Conservation (phyloP, 2,329 filamentous ascomycete genomes). For the Verticillium nubilum region DNA sequence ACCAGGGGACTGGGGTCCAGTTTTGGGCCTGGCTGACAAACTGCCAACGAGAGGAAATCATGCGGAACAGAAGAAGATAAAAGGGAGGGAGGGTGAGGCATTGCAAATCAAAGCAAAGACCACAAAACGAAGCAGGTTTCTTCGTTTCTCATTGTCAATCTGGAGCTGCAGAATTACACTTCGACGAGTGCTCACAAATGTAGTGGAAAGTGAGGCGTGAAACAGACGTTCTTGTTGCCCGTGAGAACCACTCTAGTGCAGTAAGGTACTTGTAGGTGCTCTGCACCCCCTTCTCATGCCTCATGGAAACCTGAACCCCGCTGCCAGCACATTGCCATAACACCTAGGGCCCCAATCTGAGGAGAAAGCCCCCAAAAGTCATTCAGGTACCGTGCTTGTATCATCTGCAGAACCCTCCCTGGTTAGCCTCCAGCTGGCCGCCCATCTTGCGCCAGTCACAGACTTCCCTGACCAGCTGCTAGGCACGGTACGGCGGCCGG, state of each 20-base stretch:
- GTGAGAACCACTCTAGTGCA: neutral
- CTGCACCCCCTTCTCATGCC: neutral
- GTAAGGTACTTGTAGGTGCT: neutral
- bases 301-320: neutral
- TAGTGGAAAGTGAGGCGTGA: neutral
- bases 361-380: neutral
- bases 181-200: neutral
- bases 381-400: neutral
- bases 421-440: neutral
- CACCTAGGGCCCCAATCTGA: neutral
- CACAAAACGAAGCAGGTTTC: neutral
- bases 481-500: neutral
- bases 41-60: neutral
- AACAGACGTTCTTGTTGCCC: neutral
- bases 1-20: neutral
- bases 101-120: neutral
- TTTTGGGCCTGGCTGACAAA: neutral
- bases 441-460: neutral
- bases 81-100: neutral
- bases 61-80: neutral
- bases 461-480: neutral
- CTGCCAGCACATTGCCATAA: neutral
- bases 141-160: neutral
- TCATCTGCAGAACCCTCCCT: neutral
- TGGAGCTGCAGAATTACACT: neutral